These are phyloP conservation scores for Blakeslea trispora DNA, from an alignment of 371 early-diverging fungal genomes.

Conservation along the genomic window DNA sequence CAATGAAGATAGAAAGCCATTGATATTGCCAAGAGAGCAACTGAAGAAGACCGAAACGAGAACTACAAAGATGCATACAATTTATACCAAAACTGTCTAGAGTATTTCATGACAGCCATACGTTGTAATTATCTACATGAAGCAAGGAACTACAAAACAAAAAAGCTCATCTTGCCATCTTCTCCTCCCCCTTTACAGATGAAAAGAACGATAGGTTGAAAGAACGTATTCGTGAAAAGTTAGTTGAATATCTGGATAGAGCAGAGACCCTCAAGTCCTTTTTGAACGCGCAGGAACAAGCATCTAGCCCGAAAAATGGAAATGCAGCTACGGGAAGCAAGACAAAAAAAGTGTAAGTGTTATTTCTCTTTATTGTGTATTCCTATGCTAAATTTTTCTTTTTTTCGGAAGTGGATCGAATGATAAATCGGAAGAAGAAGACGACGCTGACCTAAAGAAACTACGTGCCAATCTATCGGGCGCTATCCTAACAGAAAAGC, in stretches of 20 bases:
- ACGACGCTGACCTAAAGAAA: conserved; percentile 92
- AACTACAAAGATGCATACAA: conserved; percentile 92
- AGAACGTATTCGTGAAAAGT: conserved; percentile 87
- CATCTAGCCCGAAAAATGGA: not conserved
- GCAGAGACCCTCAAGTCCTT: conserved; percentile 93
- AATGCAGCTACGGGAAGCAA: not conserved
- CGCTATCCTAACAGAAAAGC: conserved; percentile 93
- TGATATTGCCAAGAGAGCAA: conserved; percentile 91
- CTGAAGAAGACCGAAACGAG: conserved; percentile 88
- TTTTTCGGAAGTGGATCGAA: conserved; percentile 36
- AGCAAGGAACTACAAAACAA: not conserved
- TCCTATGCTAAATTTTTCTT: too few species aligned
- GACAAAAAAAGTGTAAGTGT: conserved; percentile 27
- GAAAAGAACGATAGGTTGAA: conserved; percentile 91
- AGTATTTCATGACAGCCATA: conserved; percentile 92
- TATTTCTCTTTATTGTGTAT: not conserved
- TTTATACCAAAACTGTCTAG: conserved; percentile 83
- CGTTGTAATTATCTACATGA: conserved; percentile 86
- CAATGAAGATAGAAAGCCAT: conserved; percentile 67
- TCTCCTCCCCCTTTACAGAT: conserved; percentile 72
- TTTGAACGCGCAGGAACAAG: conserved; percentile 60
- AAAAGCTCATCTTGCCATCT: not conserved
- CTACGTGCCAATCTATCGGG: conserved; percentile 80
- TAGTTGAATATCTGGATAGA: conserved; percentile 90
- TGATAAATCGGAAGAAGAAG: conserved; percentile 62